phyloP scores from a whole-genome alignment of 2,329 filamentous ascomycete species.

The Rhinocladiella similis region DNA sequence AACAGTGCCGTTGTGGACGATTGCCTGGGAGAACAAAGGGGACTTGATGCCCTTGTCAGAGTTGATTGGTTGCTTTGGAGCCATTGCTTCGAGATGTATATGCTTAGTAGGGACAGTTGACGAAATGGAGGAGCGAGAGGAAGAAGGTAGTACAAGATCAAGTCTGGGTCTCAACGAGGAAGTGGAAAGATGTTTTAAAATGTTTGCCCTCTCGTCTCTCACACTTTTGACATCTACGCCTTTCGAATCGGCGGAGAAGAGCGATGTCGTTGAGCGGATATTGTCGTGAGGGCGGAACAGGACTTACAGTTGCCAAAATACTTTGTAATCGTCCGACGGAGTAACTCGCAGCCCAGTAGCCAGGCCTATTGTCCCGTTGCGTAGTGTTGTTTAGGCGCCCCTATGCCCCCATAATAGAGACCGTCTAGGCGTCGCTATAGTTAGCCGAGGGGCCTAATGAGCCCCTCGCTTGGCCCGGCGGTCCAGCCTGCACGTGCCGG shows the following conservation, averaged over 20 bases:
- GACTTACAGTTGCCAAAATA: too few species aligned
- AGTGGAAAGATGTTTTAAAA: neutral
- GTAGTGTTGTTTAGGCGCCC: too few species aligned
- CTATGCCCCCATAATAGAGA: too few species aligned
- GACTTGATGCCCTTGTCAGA: conserved; percentile 30
- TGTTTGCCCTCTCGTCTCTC: neutral
- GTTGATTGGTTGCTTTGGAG: conserved; percentile 22
- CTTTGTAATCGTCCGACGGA: neutral
- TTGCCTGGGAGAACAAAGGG: conserved; percentile 31
- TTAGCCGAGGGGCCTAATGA: too few species aligned
- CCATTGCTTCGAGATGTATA: conserved; percentile 13
- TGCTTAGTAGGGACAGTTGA: neutral
- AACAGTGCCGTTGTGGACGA: conserved; percentile 31
- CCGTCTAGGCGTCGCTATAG: too few species aligned
- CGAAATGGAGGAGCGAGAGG: neutral
- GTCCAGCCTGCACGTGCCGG: too few species aligned
- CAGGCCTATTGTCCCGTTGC: too few species aligned
- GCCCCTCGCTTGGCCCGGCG: too few species aligned
- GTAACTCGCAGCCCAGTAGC: neutral
- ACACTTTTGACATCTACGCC: neutral
- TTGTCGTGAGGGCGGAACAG: neutral
- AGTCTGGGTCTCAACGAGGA: neutral
- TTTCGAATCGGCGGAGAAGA: neutral
- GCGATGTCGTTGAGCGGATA: neutral
- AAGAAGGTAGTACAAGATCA: neutral